Conservation (phyloP, 495 filamentous ascomycete species). For the Aspergillus panamensis region DNA sequence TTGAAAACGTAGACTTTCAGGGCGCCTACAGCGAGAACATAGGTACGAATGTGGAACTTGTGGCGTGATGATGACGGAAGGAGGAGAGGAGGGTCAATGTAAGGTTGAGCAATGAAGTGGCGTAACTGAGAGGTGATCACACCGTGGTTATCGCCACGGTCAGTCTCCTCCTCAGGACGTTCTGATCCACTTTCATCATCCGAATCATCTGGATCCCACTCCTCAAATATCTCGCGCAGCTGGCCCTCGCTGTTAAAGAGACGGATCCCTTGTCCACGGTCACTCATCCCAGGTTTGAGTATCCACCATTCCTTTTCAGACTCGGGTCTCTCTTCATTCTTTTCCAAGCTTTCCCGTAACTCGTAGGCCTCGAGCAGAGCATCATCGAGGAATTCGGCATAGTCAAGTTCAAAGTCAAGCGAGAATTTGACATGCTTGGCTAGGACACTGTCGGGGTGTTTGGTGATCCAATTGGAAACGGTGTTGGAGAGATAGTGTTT, state of each 20-base stretch:
- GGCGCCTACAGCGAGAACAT: conserved; percentile 75
- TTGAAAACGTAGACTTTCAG: conserved; percentile 83
- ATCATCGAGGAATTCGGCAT: conserved; percentile 93
- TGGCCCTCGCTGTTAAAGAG: conserved; percentile 81
- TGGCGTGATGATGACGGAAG: conserved; percentile 58
- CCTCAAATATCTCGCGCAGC: conserved; percentile 78
- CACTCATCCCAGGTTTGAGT: conserved; percentile 94
- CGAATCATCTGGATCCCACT: conserved; percentile 70
- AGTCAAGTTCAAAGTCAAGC: conserved; percentile 89
- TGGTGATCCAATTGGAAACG: conserved; percentile 72
- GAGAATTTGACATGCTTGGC: conserved; percentile 64
- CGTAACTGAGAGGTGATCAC: conserved; percentile 87
- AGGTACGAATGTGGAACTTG: conserved; percentile 94
- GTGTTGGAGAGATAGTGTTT: conserved; percentile 90
- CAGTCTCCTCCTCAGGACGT: conserved; percentile 29
- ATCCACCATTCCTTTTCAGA: conserved; percentile 90
- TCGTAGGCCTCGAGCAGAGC: conserved; percentile 87
- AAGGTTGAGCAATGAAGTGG: conserved; percentile 94
- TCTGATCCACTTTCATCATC: conserved; percentile 38
- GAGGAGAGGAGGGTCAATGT: conserved; percentile 85
- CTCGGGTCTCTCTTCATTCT: conserved; percentile 50
- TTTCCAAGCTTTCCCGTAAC: conserved; percentile 67
- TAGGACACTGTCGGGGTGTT: conserved; percentile 70
- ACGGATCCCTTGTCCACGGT: conserved; percentile 86
- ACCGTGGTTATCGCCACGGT: conserved; percentile 37